These are phyloP conservation scores for Colletotrichum sp. DNA, from an alignment of 2,329 filamentous ascomycete genomes.

Conservation along the genomic window DNA sequence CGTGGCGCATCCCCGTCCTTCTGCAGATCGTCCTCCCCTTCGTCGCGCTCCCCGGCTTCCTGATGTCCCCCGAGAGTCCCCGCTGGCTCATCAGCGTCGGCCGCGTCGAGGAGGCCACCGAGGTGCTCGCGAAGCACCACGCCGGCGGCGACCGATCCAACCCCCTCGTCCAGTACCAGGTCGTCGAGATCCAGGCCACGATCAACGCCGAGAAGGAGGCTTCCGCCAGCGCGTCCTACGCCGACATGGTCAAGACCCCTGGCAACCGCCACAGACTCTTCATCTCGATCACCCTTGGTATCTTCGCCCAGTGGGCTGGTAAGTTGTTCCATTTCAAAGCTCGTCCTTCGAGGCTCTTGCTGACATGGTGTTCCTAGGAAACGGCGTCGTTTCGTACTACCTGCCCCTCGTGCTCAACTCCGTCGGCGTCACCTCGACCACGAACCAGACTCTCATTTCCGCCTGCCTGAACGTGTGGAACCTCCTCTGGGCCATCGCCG, in stretches of 20 bases:
- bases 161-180: conserved; percentile 38
- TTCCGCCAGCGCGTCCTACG: conserved; percentile 1
- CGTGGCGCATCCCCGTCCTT: conserved; percentile 27
- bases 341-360: rapidly evolving
- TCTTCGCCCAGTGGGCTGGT: conserved; percentile 29
- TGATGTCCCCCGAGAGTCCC: conserved; percentile 32
- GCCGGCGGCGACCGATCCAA: conserved; percentile 43
- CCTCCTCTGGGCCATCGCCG: conserved; percentile 13
- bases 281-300: conserved; percentile 30
- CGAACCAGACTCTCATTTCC: conserved; percentile 40
- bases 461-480: conserved; percentile 20
- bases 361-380: background rate
- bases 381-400: conserved; percentile 34
- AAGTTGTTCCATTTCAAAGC: rapidly evolving
- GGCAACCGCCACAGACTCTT: conserved; percentile 33
- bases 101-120: conserved; percentile 34
- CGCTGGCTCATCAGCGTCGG: conserved; percentile 31
- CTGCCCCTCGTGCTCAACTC: conserved; percentile 25
- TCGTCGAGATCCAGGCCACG: conserved; percentile 27
- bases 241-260: conserved; percentile 22
- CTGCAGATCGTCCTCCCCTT: conserved; percentile 50
- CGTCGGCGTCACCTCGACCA: conserved; percentile 33
- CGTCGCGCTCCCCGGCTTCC: conserved; percentile 31
- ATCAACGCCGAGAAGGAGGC: conserved; percentile 24
- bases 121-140: conserved; percentile 44